A percentile compares a stretch with the other conserved stretches of the same genome.
Conservation (phyloP, 2,329 filamentous ascomycete species). For the Dothideomycetes sp. region DNA sequence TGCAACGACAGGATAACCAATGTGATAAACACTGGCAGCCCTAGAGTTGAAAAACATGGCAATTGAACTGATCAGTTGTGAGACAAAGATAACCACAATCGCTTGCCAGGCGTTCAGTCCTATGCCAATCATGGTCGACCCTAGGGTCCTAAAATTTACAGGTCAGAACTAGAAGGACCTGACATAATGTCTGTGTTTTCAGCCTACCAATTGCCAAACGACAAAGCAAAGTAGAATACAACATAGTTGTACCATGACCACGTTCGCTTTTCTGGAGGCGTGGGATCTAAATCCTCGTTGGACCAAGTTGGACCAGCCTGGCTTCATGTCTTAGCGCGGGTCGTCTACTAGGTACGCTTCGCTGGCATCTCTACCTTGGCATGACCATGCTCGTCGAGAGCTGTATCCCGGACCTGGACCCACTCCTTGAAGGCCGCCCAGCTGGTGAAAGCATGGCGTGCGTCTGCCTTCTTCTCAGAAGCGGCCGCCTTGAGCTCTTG, state of each 20-base stretch:
- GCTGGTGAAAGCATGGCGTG: slow-evolving; percentile 13
- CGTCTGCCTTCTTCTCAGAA: slow-evolving; percentile 10
- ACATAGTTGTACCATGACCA: slow-evolving; percentile 31
- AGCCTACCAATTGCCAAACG: slow-evolving; percentile 34
- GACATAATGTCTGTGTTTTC: too few relatives aligned
- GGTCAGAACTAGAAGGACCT: too few relatives aligned
- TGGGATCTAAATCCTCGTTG: slow-evolving; percentile 25
- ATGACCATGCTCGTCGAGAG: slow-evolving; percentile 14
- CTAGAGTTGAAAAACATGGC: slow-evolving; percentile 36
- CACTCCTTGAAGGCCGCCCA: slow-evolving; percentile 14
- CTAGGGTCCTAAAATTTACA: too few relatives aligned
- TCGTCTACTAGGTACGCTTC: too few relatives aligned
- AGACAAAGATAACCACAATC: slow-evolving; percentile 34
- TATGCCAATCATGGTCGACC: slow-evolving; percentile 28
- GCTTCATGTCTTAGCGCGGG: too few relatives aligned
- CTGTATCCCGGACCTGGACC: slow-evolving; percentile 14
- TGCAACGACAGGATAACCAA: slow-evolving; percentile 29
- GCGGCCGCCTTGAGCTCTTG: slow-evolving; percentile 2
- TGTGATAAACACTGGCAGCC: slow-evolving; percentile 31
- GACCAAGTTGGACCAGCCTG: slow-evolving; percentile 12
- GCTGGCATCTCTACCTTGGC: too few relatives aligned
- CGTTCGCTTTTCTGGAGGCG: slow-evolving; percentile 26
- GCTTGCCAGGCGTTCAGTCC: slow-evolving; percentile 36
- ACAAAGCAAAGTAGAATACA: slow-evolving; percentile 28
- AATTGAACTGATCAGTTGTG: slow-evolving; percentile 30